phyloP scores from a whole-genome alignment of 768 basidiomycete species.

The Russula abietina region DNA sequence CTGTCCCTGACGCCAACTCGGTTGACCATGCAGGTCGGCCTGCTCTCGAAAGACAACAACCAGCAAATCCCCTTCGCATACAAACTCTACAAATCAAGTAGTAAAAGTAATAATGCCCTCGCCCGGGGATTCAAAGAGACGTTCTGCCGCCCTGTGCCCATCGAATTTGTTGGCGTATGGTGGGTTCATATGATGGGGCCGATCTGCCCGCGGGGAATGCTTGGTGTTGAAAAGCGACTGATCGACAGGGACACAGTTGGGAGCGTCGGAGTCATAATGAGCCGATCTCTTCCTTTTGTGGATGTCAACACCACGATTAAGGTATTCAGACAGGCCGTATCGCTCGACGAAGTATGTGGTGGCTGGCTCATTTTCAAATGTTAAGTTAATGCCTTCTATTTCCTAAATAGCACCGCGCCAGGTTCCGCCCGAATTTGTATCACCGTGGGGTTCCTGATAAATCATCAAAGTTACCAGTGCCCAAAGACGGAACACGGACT shows the following conservation, averaged over 20 bases:
- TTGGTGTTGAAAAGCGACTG: not conserved
- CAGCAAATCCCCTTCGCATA: conserved; percentile 73
- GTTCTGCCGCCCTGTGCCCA: conserved; percentile 57
- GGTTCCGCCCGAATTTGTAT: conserved; percentile 58
- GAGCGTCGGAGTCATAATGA: conserved; percentile 62
- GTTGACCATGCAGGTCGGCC: conserved; percentile 48
- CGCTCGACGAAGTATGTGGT: conserved; percentile 61
- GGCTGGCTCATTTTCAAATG: not conserved
- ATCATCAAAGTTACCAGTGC: not conserved
- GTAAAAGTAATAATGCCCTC: conserved; percentile 39
- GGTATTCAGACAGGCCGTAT: conserved; percentile 69
- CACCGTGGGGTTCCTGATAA: conserved; percentile 38
- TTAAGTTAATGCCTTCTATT: not conserved
- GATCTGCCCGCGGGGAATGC: not conserved
- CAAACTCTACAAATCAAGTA: conserved; percentile 55
- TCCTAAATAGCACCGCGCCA: conserved; percentile 49
- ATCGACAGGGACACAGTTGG: conserved; percentile 66
- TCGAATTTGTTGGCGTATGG: conserved; percentile 84
- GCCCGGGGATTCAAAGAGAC: conserved; percentile 66
- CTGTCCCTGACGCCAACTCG: not conserved
- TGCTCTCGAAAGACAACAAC: conserved; percentile 60
- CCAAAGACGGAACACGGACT: not conserved
- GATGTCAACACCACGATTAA: conserved; percentile 55
- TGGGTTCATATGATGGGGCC: conserved; percentile 29
- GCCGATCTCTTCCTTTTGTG: conserved; percentile 61